These are phyloP conservation scores for Tolypocladium tundrense DNA, from an alignment of 2,329 filamentous ascomycete species.

Conservation along the genomic window DNA sequence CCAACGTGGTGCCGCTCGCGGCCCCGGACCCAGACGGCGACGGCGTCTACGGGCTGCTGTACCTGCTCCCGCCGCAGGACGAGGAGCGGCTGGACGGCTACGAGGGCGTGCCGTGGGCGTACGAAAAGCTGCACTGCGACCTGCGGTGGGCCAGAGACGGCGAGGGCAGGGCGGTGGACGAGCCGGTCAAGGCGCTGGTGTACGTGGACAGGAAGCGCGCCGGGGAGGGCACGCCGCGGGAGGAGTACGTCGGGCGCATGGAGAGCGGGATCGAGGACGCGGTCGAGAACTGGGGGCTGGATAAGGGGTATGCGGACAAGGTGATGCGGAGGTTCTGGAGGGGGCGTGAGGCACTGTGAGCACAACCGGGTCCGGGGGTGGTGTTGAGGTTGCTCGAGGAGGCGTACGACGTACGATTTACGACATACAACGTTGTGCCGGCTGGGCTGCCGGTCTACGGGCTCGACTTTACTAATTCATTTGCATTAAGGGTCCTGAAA, in stretches of 20 bases:
- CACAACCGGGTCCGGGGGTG: not conserved
- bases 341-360: slow-evolving; percentile 1
- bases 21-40: slow-evolving; percentile 5
- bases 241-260: slow-evolving; percentile 55
- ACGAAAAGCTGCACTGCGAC: slow-evolving; percentile 39
- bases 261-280: slow-evolving; percentile 53
- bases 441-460: not conserved
- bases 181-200: slow-evolving; percentile 35
- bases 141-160: slow-evolving; percentile 15
- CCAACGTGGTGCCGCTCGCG: slow-evolving; percentile 46
- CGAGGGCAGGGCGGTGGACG: slow-evolving; percentile 10
- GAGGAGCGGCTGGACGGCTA: slow-evolving; percentile 41
- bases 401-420: not conserved
- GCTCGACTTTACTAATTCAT: not conserved
- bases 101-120: slow-evolving; percentile 55
- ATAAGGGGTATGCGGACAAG: slow-evolving; percentile 40
- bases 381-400: not conserved
- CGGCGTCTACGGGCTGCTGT: slow-evolving; percentile 49
- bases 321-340: slow-evolving; percentile 38
- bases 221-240: slow-evolving; percentile 27
- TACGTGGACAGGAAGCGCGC: slow-evolving; percentile 44
- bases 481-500: not conserved
- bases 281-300: slow-evolving; percentile 39
- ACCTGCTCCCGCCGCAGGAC: slow-evolving; percentile 38
- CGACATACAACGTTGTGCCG: not conserved